Percentiles rank a stretch among this genome's conserved stretches.
Conservation (phyloP, 2,329 filamentous ascomycete species). For the Neonectria magnoliae region DNA sequence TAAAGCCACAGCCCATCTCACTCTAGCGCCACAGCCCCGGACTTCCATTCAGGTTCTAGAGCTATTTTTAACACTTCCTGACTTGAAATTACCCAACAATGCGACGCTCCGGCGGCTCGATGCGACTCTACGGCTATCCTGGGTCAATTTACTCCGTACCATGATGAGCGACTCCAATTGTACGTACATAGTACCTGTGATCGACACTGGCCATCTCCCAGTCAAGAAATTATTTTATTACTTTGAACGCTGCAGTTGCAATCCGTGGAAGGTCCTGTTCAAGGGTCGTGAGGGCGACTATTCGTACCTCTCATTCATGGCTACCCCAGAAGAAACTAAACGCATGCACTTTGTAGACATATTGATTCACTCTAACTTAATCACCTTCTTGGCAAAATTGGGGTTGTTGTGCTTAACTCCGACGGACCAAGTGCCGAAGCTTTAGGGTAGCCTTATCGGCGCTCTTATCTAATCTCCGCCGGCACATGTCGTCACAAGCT, state of each 20-base stretch:
- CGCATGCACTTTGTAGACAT: not conserved
- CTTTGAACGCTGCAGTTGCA: no score
- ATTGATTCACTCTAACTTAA: not conserved
- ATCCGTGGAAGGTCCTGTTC: no score
- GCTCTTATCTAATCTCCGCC: constrained; percentile 39
- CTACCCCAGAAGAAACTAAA: not conserved
- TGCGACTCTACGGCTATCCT: not conserved
- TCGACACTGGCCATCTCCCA: no score
- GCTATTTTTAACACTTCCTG: not conserved
- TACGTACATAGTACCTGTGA: no score
- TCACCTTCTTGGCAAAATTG: not conserved
- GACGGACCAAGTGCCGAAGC: not conserved
- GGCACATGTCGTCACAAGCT: constrained; percentile 40
- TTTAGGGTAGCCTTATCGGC: not conserved
- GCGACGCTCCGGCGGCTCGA: not conserved
- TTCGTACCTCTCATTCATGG: not conserved
- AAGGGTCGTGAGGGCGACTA: not conserved
- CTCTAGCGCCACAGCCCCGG: not conserved
- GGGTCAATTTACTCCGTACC: not conserved
- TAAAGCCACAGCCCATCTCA: not conserved
- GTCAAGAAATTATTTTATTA: no score
- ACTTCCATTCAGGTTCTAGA: not conserved
- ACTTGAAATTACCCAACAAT: not conserved
- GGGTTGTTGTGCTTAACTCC: not conserved
- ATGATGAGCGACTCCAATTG: not conserved